A percentile compares a stretch with the other conserved stretches of the same genome.
phyloP scores from a whole-genome alignment of 371 early-diverging fungal genomes.

The Saksenaea vasiformis region DNA sequence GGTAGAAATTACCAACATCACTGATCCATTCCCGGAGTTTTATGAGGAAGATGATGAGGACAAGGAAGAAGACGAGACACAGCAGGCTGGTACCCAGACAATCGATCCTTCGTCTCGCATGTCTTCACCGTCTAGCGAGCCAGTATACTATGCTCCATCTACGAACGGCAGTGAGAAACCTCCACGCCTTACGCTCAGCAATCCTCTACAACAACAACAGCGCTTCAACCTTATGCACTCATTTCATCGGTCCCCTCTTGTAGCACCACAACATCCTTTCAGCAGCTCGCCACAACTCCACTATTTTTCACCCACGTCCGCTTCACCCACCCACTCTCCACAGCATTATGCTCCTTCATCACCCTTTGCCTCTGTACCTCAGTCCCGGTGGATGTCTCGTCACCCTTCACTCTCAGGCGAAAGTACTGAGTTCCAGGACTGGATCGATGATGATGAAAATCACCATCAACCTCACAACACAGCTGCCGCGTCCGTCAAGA shows the following conservation, averaged over 20 bases:
- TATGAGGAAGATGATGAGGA: slow-evolving; percentile 56
- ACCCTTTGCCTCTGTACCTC: slow-evolving; percentile 1
- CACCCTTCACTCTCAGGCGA: neutral
- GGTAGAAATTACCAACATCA: slow-evolving; percentile 80
- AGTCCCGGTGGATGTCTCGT: neutral
- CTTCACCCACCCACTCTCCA: slow-evolving; percentile 16
- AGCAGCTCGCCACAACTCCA: slow-evolving; percentile 12
- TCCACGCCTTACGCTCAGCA: slow-evolving; percentile 11
- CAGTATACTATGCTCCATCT: neutral
- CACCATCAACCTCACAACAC: slow-evolving; percentile 7
- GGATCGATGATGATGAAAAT: slow-evolving; percentile 51
- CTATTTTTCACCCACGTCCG: slow-evolving; percentile 20
- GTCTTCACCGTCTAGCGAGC: slow-evolving; percentile 14
- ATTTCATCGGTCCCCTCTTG: slow-evolving; percentile 53
- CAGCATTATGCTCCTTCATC: slow-evolving; percentile 6
- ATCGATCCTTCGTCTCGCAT: neutral
- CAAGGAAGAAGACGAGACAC: slow-evolving; percentile 13
- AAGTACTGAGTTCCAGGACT: slow-evolving; percentile 27
- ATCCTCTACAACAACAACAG: slow-evolving; percentile 34
- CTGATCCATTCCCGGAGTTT: slow-evolving; percentile 90
- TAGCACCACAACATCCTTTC: slow-evolving; percentile 55
- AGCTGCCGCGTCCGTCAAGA: slow-evolving; percentile 10
- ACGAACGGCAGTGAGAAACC: neutral
- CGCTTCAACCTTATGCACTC: slow-evolving; percentile 45
- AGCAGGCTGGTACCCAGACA: neutral